Evolutionary conservation across 768 basidiomycete species (phyloP).

Genomic region (Trametes maxima): DNA sequence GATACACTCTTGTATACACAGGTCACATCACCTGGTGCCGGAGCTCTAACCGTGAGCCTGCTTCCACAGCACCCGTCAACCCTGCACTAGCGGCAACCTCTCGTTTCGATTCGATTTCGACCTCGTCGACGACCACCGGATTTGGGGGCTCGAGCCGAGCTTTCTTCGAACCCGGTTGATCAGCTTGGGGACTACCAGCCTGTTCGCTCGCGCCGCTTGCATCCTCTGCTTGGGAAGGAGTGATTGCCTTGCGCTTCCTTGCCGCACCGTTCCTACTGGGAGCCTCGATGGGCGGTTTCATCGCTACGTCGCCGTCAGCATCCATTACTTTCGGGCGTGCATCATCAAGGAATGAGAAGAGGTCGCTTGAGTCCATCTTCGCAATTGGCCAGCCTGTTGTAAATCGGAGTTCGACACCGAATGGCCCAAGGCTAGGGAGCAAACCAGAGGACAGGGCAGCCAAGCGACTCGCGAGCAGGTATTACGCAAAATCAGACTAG

Average conservation of each 20-base stretch:
- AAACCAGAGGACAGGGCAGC: neutral
- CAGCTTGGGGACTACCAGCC: conserved; percentile 35
- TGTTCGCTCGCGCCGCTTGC: conserved; percentile 21
- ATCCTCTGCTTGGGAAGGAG: conserved; percentile 3
- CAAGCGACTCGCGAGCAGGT: neutral
- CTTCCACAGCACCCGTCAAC: conserved; percentile 66
- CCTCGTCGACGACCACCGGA: conserved; percentile 88
- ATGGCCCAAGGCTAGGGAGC: neutral
- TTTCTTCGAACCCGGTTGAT: conserved; percentile 55
- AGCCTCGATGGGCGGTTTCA: conserved; percentile 32
- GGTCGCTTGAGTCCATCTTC: conserved; percentile 42
- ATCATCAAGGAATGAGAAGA: conserved; percentile 71
- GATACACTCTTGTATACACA: neutral
- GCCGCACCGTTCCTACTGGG: conserved; percentile 26
- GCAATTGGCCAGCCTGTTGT: neutral
- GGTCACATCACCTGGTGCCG: conserved; percentile 69
- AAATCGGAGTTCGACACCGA: neutral
- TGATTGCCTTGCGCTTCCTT: conserved; percentile 47
- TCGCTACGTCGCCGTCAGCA: conserved; percentile 40
- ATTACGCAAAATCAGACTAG: no score
- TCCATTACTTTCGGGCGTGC: conserved; percentile 32
- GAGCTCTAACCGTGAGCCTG: conserved; percentile 73
- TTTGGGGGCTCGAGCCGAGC: conserved; percentile 60
- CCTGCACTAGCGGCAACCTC: conserved; percentile 91
- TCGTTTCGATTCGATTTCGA: conserved; percentile 91